Evolutionary conservation across 2,329 filamentous ascomycete genomes (phyloP).

Genomic region (Decorospora gaudefroyi): DNA sequence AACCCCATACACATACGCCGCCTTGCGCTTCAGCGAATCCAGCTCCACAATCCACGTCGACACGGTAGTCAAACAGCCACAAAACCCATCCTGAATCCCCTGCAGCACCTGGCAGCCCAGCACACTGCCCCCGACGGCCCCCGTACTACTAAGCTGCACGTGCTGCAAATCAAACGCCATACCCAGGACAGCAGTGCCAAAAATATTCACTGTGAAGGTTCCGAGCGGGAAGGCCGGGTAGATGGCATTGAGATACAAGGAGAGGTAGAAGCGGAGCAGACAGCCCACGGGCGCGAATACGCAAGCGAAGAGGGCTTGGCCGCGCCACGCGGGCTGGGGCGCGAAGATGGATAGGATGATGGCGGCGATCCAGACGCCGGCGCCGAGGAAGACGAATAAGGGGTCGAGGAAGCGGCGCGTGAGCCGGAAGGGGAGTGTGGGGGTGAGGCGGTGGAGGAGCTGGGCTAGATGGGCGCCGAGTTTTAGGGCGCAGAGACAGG

Average conservation of each 20-base stretch:
- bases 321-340: conserved; percentile 73
- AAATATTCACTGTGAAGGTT: conserved; percentile 80
- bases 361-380: conserved; percentile 77
- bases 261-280: conserved; percentile 73
- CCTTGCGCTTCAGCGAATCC: conserved; percentile 46
- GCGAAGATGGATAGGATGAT: conserved; percentile 73
- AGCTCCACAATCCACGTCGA: conserved; percentile 56
- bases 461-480: conserved; percentile 76
- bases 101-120: conserved; percentile 54
- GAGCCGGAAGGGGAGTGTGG: conserved; percentile 62
- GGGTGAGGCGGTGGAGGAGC: conserved; percentile 61
- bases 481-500: conserved; percentile 71
- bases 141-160: conserved; percentile 54
- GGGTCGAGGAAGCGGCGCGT: conserved; percentile 68
- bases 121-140: conserved; percentile 46
- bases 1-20: conserved; percentile 71
- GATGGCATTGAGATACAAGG: conserved; percentile 70
- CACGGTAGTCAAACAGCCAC: conserved; percentile 55
- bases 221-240: conserved; percentile 75
- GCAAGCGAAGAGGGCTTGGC: conserved; percentile 72
- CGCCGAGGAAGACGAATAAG: conserved; percentile 65
- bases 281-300: conserved; percentile 84
- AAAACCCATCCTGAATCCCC: conserved; percentile 56
- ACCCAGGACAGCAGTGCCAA: conserved; percentile 74
- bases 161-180: conserved; percentile 81